Evolutionary conservation across 176 grass and related monocot genomes (phyloP).

Genomic region (Leersia perrieri): DNA sequence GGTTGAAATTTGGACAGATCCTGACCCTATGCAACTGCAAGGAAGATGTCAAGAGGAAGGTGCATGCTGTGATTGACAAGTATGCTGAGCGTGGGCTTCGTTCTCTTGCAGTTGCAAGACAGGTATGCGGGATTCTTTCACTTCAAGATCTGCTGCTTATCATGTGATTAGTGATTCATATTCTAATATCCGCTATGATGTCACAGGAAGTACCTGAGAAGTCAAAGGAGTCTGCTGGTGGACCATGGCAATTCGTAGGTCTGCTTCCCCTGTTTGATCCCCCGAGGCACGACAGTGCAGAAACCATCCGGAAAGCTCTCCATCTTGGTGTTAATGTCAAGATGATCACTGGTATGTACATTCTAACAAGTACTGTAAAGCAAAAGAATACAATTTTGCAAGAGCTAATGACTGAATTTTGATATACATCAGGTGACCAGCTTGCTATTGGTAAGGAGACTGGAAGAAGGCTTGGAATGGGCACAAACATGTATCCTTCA

Average conservation of each 20-base stretch:
- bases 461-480: constrained; percentile 97
- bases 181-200: constrained; percentile 30
- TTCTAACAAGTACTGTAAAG: background rate
- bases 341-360: constrained; percentile 90
- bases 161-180: background rate
- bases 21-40: constrained; percentile 78
- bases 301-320: constrained; percentile 97
- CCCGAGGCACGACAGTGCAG: constrained; percentile 96
- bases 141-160: background rate
- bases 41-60: constrained; percentile 79
- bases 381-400: background rate
- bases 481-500: constrained; percentile 99
- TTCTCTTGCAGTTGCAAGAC: constrained; percentile 87
- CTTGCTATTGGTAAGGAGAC: constrained; percentile 99
- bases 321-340: constrained; percentile 96
- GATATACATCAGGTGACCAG: constrained; percentile 74
- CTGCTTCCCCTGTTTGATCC: constrained; percentile 93
- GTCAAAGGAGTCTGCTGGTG: constrained; percentile 66
- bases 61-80: constrained; percentile 78
- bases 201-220: constrained; percentile 97
- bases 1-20: constrained; percentile 57
- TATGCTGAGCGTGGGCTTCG: constrained; percentile 95
- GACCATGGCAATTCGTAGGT: constrained; percentile 92
- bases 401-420: background rate
- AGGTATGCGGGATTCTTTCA: constrained; percentile 51